Base-by-base conservation (phyloP, 2,329 filamentous ascomycete species). In the Phyllosticta citrichinensis region DNA sequence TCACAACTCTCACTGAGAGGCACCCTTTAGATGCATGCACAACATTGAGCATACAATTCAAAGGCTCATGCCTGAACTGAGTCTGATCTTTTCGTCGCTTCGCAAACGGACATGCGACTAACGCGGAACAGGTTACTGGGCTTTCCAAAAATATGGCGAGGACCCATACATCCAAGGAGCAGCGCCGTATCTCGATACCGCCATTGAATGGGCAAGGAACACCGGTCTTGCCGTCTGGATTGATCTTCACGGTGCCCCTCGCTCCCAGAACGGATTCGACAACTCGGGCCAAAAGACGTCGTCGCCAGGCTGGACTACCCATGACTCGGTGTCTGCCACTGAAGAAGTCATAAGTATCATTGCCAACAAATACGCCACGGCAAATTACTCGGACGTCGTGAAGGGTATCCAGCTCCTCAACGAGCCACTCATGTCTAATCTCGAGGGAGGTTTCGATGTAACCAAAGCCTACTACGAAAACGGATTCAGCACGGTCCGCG, bases 201-300 rank as follows among this genome's bases (percentile, higher is more conserved):
- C 81, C 11, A 79, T 85, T 56, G 79, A 79, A 55, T 85, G 82
- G 82, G 79, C 82, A 5, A 69, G 80, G 40, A 72, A 74, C 33
- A 72, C 78, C 0, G 78, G 79, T 1, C 68, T 84, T 47, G 81
- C 83, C 68, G 75, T 85, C 19, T 74, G 83, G 67, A 79, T 85
- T 56, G 83, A 85, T 65, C 74, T 84, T 10, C 83, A 85, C 67
- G 82, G 81, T 40, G 70, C 70, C 12, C 71, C 71, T 2, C 78
- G 78, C 54, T 78, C 75, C 2, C 83, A 85, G 65, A 85, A 85
- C 63, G 83, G 83, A 10, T 85, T 82, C 67, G 83, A 86, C 69
- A 85, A 86, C 69, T 83, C 79, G 50, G 84, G 84, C 2, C 78
- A 81, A 62, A 74, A 73, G 65, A 74, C 73, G 56, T 65, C 63